phyloP scores from a whole-genome alignment of 805 yeast species.

The Peterozyma xylosa region DNA sequence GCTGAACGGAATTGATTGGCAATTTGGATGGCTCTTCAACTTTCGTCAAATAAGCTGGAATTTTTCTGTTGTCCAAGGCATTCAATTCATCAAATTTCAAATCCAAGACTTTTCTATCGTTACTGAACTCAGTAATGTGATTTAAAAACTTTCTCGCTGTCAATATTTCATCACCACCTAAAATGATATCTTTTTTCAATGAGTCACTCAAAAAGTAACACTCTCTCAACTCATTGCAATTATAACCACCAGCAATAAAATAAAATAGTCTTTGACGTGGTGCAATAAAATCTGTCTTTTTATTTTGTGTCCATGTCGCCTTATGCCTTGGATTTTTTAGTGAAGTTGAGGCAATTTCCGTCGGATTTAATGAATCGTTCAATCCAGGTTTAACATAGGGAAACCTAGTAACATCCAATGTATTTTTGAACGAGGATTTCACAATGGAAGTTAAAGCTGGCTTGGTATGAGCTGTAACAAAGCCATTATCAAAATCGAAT shows the following conservation, averaged over 20 bases:
- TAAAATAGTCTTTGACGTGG: slow-evolving; percentile 65
- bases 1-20: background rate
- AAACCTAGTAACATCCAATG: slow-evolving; percentile 51
- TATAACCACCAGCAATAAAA: slow-evolving; percentile 84
- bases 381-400: slow-evolving; percentile 72
- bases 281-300: slow-evolving; percentile 8
- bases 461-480: slow-evolving; percentile 62
- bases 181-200: slow-evolving; percentile 62
- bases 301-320: slow-evolving; percentile 65
- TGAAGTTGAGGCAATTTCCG: slow-evolving; percentile 30
- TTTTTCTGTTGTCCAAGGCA: slow-evolving; percentile 20
- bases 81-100: slow-evolving; percentile 27
- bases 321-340: slow-evolving; percentile 65
- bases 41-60: slow-evolving; percentile 37
- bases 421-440: slow-evolving; percentile 40
- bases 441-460: slow-evolving; percentile 62
- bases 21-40: slow-evolving; percentile 8
- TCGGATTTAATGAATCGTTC: slow-evolving; percentile 31
- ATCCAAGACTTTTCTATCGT: slow-evolving; percentile 31
- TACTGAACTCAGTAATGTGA: slow-evolving; percentile 27
- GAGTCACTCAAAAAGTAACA: slow-evolving; percentile 60
- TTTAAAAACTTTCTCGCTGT: slow-evolving; percentile 38
- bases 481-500: slow-evolving; percentile 40
- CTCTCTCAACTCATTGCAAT: slow-evolving; percentile 73
- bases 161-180: slow-evolving; percentile 75